Base-by-base conservation (phyloP, 257 asterid species). In the Salvia rosmarinus region DNA sequence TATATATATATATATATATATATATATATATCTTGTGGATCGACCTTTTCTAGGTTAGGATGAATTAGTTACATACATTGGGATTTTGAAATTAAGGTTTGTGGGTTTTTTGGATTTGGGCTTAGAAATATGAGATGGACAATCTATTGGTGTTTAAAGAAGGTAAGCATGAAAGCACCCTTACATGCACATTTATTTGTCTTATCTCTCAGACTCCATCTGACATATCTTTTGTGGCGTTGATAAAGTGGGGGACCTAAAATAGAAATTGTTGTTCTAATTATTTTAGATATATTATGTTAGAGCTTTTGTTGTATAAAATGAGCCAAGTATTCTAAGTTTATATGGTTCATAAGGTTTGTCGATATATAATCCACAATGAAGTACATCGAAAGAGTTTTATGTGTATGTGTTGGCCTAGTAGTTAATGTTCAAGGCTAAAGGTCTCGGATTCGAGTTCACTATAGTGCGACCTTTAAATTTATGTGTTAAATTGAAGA, bases 201-300 rank as follows among this genome's bases (percentile, higher is more conserved):
- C 87, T 84, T 75, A 78, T 84, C 80, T 75, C 72, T 75, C 50
- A 78, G 61, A 76, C 80, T 81, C 64, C 70, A 81, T 75, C 81
- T 77, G 85, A 80, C 79, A 67, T 64, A 73, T 79, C 59, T 62
- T 77, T 72, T 66, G 73, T 76, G 80, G 79, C 80, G 75, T 60
- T 78, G 74, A 77, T 71, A 77, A 77, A 51, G 82, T 75, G 16
- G 86, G 93, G 96, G 88, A 81, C 96, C 94, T 83, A 35, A 63
- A 65, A 17, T 50, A 60, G 72, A 67, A 82, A 77, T 73, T 64
- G 81, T 81, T 77, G 68, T 67, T 56, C 50, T 69, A 9, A 71
- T 57, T 44, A 66, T 75, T 56, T 47, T 68, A 49, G n/a, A 39
- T 61, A 35, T 35, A 9, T 34, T n/a, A 43, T 43, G 17, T 6